These are phyloP conservation scores for Trichoderma arundinaceum DNA, from an alignment of 2,329 filamentous ascomycete species.

Conservation along the genomic window DNA sequence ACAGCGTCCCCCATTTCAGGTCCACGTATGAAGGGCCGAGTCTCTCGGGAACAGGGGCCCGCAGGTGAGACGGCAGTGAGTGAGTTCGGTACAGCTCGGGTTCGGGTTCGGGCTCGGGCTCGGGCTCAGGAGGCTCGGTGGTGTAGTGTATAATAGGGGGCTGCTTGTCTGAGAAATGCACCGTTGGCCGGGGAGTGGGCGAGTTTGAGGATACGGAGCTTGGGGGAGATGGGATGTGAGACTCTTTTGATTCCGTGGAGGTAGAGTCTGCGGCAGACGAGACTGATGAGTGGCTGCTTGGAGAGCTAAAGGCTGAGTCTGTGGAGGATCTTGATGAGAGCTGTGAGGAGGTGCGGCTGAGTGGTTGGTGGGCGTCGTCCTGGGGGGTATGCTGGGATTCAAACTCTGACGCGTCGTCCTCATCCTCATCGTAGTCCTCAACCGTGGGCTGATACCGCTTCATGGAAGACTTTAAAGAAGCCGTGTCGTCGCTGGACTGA, in stretches of 20 bases:
- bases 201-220: background rate
- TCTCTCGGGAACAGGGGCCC: background rate
- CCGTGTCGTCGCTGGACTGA: constrained; percentile 4
- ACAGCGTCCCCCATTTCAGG: constrained; percentile 77
- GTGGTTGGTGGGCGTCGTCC: background rate
- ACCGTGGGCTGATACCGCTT: constrained; percentile 36
- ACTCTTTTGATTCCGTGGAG: background rate
- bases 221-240: constrained; percentile 21
- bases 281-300: background rate
- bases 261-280: background rate
- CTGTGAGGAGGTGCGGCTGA: constrained; percentile 3
- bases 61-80: background rate
- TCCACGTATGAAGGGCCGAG: constrained; percentile 53
- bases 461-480: constrained; percentile 18
- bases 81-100: background rate
- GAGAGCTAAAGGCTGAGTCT: background rate
- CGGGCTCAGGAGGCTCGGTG: background rate
- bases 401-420: constrained; percentile 24
- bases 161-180: constrained; percentile 42
- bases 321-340: constrained; percentile 11
- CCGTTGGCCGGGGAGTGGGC: constrained; percentile 36
- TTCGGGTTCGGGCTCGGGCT: constrained; percentile 28
- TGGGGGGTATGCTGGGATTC: background rate
- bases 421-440: constrained; percentile 32
- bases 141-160: constrained; percentile 36